A percentile compares a stretch with the other conserved stretches of the same genome.
Conservation (phyloP, 2,329 filamentous ascomycete genomes). For the Sphaerulina vaccinii region DNA sequence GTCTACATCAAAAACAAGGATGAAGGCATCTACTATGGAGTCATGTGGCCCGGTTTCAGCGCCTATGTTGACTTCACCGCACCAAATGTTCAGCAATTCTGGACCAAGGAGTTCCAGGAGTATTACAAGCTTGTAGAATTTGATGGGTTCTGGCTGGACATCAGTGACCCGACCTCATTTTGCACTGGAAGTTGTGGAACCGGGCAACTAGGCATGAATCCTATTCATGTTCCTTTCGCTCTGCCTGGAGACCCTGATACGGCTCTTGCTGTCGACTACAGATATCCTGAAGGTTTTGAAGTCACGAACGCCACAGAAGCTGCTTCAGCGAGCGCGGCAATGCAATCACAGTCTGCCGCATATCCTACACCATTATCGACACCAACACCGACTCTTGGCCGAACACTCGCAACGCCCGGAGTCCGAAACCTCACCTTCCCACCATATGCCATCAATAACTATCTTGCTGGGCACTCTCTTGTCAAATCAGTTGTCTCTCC, state of each 20-base stretch:
- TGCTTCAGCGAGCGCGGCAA: conserved; percentile 25
- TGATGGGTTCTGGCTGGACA: conserved; percentile 34
- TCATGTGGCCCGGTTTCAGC: conserved; percentile 27
- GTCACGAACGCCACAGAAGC: conserved; percentile 33
- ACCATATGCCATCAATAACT: conserved; percentile 29
- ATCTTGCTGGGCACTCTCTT: conserved; percentile 29
- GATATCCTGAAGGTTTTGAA: conserved; percentile 31
- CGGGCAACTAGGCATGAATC: conserved; percentile 24
- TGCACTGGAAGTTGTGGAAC: conserved; percentile 30
- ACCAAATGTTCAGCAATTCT: conserved; percentile 28
- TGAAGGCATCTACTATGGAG: conserved; percentile 43
- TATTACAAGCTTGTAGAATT: conserved; percentile 25
- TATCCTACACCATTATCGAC: conserved; percentile 19
- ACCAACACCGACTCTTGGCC: conserved; percentile 22
- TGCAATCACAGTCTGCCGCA: conserved; percentile 22
- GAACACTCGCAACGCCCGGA: conserved; percentile 25
- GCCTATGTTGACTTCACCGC: conserved; percentile 26
- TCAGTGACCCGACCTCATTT: conserved; percentile 28
- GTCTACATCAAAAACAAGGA: conserved; percentile 56
- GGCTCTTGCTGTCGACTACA: conserved; percentile 20
- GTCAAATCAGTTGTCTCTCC: conserved; percentile 28
- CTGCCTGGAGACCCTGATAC: conserved; percentile 25
- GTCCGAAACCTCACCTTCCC: conserved; percentile 29
- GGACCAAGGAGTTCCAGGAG: conserved; percentile 27
- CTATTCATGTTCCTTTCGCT: conserved; percentile 25